Conservation (phyloP, 805 yeast species). For the Clavispora asparagi region DNA sequence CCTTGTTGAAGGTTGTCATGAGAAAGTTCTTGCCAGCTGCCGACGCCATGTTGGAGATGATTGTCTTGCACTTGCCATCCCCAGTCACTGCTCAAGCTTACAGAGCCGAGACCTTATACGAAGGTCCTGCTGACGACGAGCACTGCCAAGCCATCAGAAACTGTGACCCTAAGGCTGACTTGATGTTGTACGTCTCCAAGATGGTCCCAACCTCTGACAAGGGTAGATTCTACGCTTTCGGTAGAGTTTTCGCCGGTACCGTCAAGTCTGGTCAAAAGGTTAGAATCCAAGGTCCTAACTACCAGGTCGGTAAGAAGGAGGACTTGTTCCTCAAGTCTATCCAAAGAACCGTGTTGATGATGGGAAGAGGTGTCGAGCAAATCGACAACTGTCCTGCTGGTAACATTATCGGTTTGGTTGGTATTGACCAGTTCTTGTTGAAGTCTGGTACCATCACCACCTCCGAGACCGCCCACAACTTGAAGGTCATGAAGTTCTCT, state of each 20-base stretch:
- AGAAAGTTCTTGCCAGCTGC: slow-evolving; percentile 99
- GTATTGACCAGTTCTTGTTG: slow-evolving; percentile 99
- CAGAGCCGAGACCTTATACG: slow-evolving; percentile 99
- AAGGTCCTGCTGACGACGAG: slow-evolving; percentile 96
- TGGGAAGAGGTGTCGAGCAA: slow-evolving; percentile 98
- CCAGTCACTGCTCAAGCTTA: slow-evolving; percentile 98
- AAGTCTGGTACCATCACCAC: slow-evolving; percentile 99
- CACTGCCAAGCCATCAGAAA: slow-evolving; percentile 88
- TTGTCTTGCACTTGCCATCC: slow-evolving; percentile 96
- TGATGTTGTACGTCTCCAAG: slow-evolving; percentile 99
- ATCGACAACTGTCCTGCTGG: slow-evolving; percentile 99
- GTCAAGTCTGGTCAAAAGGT: slow-evolving; percentile 98
- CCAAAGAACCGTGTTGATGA: slow-evolving; percentile 99
- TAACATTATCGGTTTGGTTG: slow-evolving; percentile 99
- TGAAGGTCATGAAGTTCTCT: slow-evolving; percentile 99
- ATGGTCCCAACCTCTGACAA: slow-evolving; percentile 99
- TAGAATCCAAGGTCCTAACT: slow-evolving; percentile 99
- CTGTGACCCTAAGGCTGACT: slow-evolving; percentile 98
- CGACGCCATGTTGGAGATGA: slow-evolving; percentile 98
- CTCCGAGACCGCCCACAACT: slow-evolving; percentile 94
- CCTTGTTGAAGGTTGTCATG: slow-evolving; percentile 96
- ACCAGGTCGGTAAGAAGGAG: slow-evolving; percentile 96
- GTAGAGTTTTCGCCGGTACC: slow-evolving; percentile 99
- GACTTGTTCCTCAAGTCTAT: slow-evolving; percentile 95
- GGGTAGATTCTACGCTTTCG: slow-evolving; percentile 99